Base-by-base conservation (phyloP, 768 basidiomycete species). In the Tephrocybe sp. region DNA sequence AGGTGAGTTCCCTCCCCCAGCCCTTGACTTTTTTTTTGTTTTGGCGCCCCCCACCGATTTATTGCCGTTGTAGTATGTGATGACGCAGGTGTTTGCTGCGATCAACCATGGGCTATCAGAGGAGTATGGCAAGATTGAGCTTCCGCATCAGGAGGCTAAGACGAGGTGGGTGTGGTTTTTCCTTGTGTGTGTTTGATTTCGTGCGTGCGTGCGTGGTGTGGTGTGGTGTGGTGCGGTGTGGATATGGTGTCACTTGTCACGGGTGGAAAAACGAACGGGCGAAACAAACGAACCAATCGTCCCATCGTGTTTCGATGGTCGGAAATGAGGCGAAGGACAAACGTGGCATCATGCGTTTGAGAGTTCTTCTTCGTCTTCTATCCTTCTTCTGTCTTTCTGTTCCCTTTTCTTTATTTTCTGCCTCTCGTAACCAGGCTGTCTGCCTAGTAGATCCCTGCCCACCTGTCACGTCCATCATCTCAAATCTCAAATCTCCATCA, bases 1-100 rank as follows among this genome's bases (percentile, higher is more conserved):
- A 95, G 82, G 93, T 92, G 62, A 63, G 85, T 62, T 45, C 28
- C n/a, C n/a, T n/a, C n/a, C n/a, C n/a, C n/a, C n/a, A n/a, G n/a
- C n/a, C n/a, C n/a, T n/a, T n/a, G n/a, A n/a, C n/a, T n/a, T n/a
- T n/a, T n/a, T n/a, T n/a, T n/a, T n/a, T n/a, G n/a, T n/a, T n/a
- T n/a, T n/a, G n/a, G n/a, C n/a, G n/a, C n/a, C n/a, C n/a, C n/a
- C n/a, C n/a, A n/a, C 30, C 30, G 44, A 33, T 53, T 50, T 48
- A 59, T 51, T 34, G 40, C 50, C 47, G 45, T 46, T 40, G 20
- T 65, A 97, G 91, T 82, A 81, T 66, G 93, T 99, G 64, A 95
- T 98, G 91, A 83, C 85, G 30, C 92, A 98, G 65, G 97, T 98
- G 12, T 87, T 98, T 54, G 90, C 90, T 17, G 86, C 92, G 12